Evolutionary conservation across 1,139 yeast species (phyloP).

Genomic region (Lodderomyces theae): DNA sequence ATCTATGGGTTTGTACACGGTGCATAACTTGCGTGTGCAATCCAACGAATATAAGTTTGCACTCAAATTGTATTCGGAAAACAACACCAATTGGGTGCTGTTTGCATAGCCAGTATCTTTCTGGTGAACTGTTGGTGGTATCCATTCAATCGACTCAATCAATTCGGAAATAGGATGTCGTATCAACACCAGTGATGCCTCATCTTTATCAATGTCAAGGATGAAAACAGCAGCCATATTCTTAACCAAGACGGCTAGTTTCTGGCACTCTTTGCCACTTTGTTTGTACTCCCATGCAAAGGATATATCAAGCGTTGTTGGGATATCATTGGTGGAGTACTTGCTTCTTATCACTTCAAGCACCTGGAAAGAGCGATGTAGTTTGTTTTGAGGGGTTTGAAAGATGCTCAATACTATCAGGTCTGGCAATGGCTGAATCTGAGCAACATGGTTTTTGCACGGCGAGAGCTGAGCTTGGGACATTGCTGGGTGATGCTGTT

Average conservation of each 20-base stretch:
- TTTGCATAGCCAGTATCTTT: constrained; percentile 31
- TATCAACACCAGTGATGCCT: constrained; percentile 28
- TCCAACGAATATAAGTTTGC: constrained; percentile 39
- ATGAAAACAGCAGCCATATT: constrained; percentile 23
- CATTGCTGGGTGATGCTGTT: neutral
- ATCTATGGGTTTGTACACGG: constrained; percentile 30
- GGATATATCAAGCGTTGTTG: constrained; percentile 7
- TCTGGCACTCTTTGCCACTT: constrained; percentile 16
- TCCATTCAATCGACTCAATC: constrained; percentile 34
- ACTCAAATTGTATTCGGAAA: constrained; percentile 26
- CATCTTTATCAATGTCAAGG: constrained; percentile 20
- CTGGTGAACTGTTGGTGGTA: constrained; percentile 16
- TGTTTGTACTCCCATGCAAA: constrained; percentile 28
- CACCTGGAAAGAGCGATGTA: neutral
- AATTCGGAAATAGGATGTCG: constrained; percentile 30
- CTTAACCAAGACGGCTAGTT: constrained; percentile 27
- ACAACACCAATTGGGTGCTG: constrained; percentile 34
- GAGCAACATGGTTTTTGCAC: constrained; percentile 19
- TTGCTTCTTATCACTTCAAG: neutral
- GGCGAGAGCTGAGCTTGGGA: constrained; percentile 13
- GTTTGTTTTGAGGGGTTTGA: neutral
- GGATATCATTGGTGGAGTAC: neutral
- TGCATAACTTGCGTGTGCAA: constrained; percentile 33
- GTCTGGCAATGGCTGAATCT: neutral
- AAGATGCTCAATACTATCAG: neutral